These are phyloP conservation scores for Chrysopogon serrulatus DNA, from an alignment of 176 grass and related monocot genomes.

Conservation along the genomic window DNA sequence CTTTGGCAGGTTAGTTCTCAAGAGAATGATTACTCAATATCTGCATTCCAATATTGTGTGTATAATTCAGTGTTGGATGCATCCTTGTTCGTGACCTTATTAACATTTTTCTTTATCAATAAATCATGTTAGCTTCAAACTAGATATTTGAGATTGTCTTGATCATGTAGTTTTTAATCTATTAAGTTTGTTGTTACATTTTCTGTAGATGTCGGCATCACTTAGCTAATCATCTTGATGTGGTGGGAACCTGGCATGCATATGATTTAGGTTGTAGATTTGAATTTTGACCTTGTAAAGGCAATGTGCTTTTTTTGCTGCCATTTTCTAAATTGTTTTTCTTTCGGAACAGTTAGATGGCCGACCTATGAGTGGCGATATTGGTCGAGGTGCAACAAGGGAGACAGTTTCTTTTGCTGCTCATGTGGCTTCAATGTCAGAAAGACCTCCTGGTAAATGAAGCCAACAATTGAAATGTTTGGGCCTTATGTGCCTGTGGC, in stretches of 20 bases:
- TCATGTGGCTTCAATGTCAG: constrained; percentile 46
- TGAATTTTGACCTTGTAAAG: neutral
- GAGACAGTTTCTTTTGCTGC: constrained; percentile 79
- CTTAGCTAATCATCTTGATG: neutral
- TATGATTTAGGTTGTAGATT: neutral
- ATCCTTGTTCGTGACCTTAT: neutral
- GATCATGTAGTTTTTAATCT: neutral
- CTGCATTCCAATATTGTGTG: neutral
- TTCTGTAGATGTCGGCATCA: constrained; percentile 1
- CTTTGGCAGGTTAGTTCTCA: constrained; percentile 82
- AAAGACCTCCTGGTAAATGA: constrained; percentile 72
- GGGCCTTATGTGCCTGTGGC: neutral
- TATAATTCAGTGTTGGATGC: neutral
- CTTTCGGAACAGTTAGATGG: constrained; percentile 69
- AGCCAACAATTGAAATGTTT: neutral
- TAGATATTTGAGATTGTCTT: neutral
- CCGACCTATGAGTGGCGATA: constrained; percentile 87
- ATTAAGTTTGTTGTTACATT: neutral
- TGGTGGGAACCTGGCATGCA: neutral
- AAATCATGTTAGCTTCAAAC: neutral
- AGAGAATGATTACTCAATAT: neutral
- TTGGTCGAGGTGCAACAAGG: constrained; percentile 82
- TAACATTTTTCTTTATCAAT: neutral
- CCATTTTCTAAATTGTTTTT: neutral
- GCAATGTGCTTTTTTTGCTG: neutral